Percentiles rank a stretch among this genome's conserved stretches.
Evolutionary conservation across 2,329 filamentous ascomycete species (phyloP).

Genomic region (Pseudopyricularia javanii): DNA sequence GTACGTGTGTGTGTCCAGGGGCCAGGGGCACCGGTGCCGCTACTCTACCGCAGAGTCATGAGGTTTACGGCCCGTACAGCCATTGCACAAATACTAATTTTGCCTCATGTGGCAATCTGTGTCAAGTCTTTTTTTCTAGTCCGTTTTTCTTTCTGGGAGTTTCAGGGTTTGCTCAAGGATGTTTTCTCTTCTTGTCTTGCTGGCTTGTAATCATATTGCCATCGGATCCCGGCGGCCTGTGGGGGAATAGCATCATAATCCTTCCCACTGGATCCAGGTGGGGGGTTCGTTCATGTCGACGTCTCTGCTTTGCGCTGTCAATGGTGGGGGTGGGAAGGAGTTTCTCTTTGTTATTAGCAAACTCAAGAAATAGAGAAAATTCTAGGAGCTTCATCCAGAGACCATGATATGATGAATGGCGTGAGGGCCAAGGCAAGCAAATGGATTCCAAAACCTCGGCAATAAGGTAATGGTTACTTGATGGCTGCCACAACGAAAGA

Average conservation of each 20-base stretch:
- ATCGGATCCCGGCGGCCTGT: too few relatives aligned
- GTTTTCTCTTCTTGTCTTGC: too few relatives aligned
- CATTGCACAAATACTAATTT: not conserved
- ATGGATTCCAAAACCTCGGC: not conserved
- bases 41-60: not conserved
- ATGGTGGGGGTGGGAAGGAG: too few relatives aligned
- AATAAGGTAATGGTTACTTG: conserved; percentile 3
- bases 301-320: too few relatives aligned
- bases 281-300: too few relatives aligned
- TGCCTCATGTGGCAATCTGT: not conserved
- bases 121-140: not conserved
- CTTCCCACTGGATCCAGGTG: too few relatives aligned
- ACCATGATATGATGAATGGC: not conserved
- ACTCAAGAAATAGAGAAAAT: too few relatives aligned
- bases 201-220: too few relatives aligned
- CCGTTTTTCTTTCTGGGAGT: not conserved
- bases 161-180: not conserved
- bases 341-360: too few relatives aligned
- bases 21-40: not conserved
- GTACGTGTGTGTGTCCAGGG: not conserved
- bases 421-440: not conserved
- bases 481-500: not conserved
- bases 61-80: not conserved
- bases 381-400: not conserved
- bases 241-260: too few relatives aligned